Base-by-base conservation (phyloP, 306 rosid species). In the Quercus ilex region DNA sequence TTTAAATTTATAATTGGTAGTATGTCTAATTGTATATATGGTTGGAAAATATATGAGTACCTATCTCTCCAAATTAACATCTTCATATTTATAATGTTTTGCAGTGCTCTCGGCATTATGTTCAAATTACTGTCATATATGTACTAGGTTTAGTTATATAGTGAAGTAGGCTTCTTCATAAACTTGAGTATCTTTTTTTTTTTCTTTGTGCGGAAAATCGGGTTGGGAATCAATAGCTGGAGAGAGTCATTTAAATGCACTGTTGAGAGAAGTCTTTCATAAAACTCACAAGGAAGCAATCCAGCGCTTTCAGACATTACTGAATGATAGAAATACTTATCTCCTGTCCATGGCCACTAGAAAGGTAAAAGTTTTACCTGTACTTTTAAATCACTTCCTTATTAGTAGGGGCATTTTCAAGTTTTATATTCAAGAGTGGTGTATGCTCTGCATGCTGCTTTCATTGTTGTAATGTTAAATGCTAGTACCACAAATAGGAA, bases 201-300 rank as follows among this genome's bases (percentile, higher is more conserved):
- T 77, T 71, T 59, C n/a, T 77, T 60, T 70, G 10, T 82, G 69
- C 88, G 84, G 94, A 84, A 70, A 35, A 25, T 77, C 79, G 75
- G 90, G 92, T 18, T 92, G 91, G 97, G 90, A 87, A 49, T 71
- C 91, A 8, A 62, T 53, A 79, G 69, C 83, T n/a, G 91, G 83
- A 63, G 92, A 63, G 92, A 78, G 52, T 62, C 89, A 38, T 38
- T 38, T 38, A 38, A 6, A 38, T 38, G 43, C 43, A 6, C 43
- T 38, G 43, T 38, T 38, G 43, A 38, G 2, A 5, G 41, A 33
- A 33, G 41, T 33, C 41, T 33, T 33, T 33, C 8, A 33, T 33
- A 5, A 33, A 33, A 33, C 41, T 33, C 41, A 33, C 41, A 33
- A 33, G 41, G 41, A 5, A 33, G 41, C 41, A 33, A 5, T 33